These are phyloP conservation scores for Pistacia vera DNA, from an alignment of 345 rosid species.

Conservation along the genomic window DNA sequence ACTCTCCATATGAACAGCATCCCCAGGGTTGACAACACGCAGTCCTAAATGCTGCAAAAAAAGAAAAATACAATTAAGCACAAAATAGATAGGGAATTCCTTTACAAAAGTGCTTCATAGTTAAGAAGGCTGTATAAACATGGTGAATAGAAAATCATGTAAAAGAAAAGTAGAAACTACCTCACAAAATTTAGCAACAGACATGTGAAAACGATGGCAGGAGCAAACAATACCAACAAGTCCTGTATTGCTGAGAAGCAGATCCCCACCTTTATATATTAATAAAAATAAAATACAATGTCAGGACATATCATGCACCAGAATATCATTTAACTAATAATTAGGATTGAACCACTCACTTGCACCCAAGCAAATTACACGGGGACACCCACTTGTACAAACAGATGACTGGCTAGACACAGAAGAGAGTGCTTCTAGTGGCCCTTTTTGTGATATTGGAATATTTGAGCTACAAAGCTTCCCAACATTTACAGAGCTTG, in stretches of 20 bases:
- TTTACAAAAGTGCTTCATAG: conserved; percentile 1
- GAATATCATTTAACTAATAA: neutral
- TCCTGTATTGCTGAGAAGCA: conserved; percentile 58
- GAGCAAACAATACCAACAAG: conserved; percentile 49
- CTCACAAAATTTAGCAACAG: conserved; percentile 56
- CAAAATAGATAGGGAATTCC: neutral
- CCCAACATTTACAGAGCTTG: conserved; percentile 15
- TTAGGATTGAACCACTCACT: conserved; percentile 36
- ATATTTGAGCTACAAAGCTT: conserved; percentile 20
- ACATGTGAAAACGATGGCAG: conserved; percentile 51
- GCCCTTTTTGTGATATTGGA: conserved; percentile 18
- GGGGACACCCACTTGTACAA: conserved; percentile 33
- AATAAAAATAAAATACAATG: conserved; percentile 13
- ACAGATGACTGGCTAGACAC: conserved; percentile 24
- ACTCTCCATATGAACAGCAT: conserved; percentile 48
- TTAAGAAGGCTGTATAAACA: neutral
- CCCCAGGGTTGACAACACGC: conserved; percentile 44
- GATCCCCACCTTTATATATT: conserved; percentile 41
- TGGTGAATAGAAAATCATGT: neutral
- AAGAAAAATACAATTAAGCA: conserved; percentile 6
- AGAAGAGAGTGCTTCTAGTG: conserved; percentile 24
- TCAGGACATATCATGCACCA: conserved; percentile 6
- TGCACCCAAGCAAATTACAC: conserved; percentile 42
- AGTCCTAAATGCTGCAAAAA: conserved; percentile 52
- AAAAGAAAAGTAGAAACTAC: conserved; percentile 30